Evolutionary conservation across 257 asterid genomes (phyloP), one percentile per base, ranked within the genome.

Genomic region (Cruciata laevipes): DNA sequence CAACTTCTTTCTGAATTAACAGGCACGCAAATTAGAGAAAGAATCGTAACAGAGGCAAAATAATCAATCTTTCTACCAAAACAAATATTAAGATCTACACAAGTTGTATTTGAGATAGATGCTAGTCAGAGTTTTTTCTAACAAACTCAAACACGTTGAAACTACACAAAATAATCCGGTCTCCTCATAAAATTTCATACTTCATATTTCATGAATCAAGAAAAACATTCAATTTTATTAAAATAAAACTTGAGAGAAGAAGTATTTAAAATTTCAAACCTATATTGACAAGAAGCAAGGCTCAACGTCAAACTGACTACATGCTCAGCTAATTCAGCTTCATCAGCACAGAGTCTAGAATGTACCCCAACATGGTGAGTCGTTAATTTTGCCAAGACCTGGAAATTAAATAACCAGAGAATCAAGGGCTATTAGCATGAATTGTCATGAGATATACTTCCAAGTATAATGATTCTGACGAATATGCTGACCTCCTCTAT

Each of bases 261-360:
- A 31, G 21, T 64, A 18, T 23, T 23, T 27, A 27, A 27, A 27
- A 42, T 20, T 71, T 47, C 68, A 69, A 75, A 90, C 99, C 97
- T 86, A 78, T 81, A 90, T 66, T 86, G 91, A 83, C 97, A 93
- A 78, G 91, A 80, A 51, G 99, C 99, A 61, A 90, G 94, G 80
- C 95, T 90, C 83, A 83, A 79, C 58, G 96, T 93, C 76, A 93
- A 78, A 73, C 97, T 95, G 77, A 81, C 88, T 66, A 90, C 90
- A 76, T 93, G 99, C 70, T 90, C 99, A 72, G 97, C 97, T 82
- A 93, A 75, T 81, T 93, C 99, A 68, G 96, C 86, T 79, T 93
- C 99, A 82, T 93, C 99, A 42, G 79, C 77, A 56, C 97, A 93
- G 63, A 78, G 94, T 80, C 99, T 84, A 25, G 95, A 84, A 74